These are phyloP conservation scores for Leccinum subgranulosum DNA, from an alignment of 768 basidiomycete species.

Conservation along the genomic window DNA sequence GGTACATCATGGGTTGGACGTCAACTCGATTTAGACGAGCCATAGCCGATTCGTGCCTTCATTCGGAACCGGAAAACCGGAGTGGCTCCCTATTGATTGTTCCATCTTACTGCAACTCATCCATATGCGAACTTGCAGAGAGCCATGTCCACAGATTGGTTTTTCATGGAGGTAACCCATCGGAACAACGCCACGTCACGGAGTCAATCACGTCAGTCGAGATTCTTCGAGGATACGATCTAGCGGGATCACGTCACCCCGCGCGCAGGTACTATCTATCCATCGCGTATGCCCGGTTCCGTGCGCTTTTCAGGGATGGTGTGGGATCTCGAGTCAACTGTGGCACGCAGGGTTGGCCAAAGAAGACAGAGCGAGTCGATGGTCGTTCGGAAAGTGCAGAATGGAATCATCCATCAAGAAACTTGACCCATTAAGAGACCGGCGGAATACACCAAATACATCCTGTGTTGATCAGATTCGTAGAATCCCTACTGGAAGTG, in stretches of 20 bases:
- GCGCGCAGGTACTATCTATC: neutral
- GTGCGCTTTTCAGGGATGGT: neutral
- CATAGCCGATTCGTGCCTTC: neutral
- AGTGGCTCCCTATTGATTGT: neutral
- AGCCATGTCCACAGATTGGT: neutral
- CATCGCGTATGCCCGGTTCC: neutral
- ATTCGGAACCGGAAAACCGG: neutral
- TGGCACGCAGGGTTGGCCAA: neutral
- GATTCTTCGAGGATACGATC: neutral
- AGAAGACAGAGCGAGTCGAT: neutral
- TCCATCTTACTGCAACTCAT: neutral
- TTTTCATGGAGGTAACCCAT: neutral
- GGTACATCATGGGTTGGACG: neutral
- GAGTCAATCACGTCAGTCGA: neutral
- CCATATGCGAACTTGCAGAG: neutral
- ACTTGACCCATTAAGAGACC: neutral
- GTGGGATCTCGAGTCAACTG: neutral
- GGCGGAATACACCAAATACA: neutral
- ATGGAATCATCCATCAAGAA: neutral
- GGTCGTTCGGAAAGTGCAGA: neutral
- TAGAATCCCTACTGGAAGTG: neutral
- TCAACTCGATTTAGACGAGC: neutral
- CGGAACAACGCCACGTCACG: neutral
- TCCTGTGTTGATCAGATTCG: no score
- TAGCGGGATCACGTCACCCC: neutral